Evolutionary conservation across 345 rosid species (phyloP).

Genomic region (Citropsis articulata): DNA sequence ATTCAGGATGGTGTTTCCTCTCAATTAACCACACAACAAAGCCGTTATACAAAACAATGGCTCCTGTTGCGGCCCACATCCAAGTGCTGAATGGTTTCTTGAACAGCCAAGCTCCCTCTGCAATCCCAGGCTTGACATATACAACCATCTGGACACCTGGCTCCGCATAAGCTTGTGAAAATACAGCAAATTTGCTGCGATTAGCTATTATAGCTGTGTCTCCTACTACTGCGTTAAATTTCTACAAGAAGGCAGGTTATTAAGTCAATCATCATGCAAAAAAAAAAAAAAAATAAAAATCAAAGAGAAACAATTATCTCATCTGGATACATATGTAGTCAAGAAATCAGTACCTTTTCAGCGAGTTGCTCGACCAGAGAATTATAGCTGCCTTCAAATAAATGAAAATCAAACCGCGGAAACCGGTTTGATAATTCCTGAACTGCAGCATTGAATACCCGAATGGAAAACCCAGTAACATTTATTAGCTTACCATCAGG

Average conservation of each 20-base stretch:
- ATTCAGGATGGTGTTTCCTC: conserved; percentile 1
- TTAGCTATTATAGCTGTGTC: conserved; percentile 26
- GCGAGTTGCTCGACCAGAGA: conserved; percentile 15
- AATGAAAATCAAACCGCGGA: conserved; percentile 1
- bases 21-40: conserved; percentile 34
- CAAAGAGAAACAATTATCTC: too few species aligned
- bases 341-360: neutral
- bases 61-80: conserved; percentile 20
- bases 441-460: conserved; percentile 14
- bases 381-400: conserved; percentile 20
- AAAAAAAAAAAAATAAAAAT: neutral
- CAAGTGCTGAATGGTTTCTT: conserved; percentile 16
- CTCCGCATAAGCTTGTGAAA: conserved; percentile 31
- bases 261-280: too few species aligned
- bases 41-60: conserved; percentile 16
- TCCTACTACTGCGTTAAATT: conserved; percentile 23
- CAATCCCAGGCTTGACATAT: neutral
- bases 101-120: conserved; percentile 26
- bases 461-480: conserved; percentile 14
- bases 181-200: conserved; percentile 15
- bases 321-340: neutral
- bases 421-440: neutral
- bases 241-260: neutral
- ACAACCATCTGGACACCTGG: conserved; percentile 20
- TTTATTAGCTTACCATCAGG: neutral